Evolutionary conservation across 345 rosid genomes (phyloP).

Genomic region (Excoecaria cochinchinensis): DNA sequence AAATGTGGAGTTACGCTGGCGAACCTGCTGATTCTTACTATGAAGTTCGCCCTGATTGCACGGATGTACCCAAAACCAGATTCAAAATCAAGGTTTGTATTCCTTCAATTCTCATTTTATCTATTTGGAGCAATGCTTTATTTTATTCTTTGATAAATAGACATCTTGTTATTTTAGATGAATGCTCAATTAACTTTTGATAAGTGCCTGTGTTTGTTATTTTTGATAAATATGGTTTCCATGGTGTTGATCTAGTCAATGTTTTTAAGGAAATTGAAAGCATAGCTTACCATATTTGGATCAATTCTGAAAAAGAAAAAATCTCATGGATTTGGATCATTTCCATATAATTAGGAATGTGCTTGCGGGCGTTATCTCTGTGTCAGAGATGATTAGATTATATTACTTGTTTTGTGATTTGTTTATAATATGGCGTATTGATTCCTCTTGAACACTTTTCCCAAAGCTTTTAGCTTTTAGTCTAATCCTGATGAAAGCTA

Average conservation of each 20-base stretch:
- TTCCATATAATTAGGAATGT: not conserved
- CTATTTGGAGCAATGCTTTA: not conserved
- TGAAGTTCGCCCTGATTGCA: constrained; percentile 88
- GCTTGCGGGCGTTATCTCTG: not conserved
- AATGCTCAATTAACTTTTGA: not conserved
- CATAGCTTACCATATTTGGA: not conserved
- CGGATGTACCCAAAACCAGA: constrained; percentile 81
- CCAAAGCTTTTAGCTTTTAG: not conserved
- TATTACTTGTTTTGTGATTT: not conserved
- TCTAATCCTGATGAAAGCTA: not conserved
- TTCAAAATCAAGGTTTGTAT: constrained; percentile 85
- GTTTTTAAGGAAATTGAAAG: constrained; percentile 9
- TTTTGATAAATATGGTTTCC: not conserved
- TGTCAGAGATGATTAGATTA: not conserved
- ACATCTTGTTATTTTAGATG: not conserved
- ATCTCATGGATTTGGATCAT: not conserved
- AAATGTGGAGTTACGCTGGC: constrained; percentile 72
- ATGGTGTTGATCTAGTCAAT: constrained; percentile 10
- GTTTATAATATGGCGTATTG: not conserved
- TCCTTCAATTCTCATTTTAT: not conserved
- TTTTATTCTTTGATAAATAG: not conserved
- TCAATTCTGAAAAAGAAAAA: not conserved
- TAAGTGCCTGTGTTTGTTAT: not conserved
- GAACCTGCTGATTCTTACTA: constrained; percentile 88
- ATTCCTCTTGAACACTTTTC: not conserved